These are phyloP conservation scores for Boehmeria nivea DNA, from an alignment of 306 rosid genomes.

Conservation along the genomic window DNA sequence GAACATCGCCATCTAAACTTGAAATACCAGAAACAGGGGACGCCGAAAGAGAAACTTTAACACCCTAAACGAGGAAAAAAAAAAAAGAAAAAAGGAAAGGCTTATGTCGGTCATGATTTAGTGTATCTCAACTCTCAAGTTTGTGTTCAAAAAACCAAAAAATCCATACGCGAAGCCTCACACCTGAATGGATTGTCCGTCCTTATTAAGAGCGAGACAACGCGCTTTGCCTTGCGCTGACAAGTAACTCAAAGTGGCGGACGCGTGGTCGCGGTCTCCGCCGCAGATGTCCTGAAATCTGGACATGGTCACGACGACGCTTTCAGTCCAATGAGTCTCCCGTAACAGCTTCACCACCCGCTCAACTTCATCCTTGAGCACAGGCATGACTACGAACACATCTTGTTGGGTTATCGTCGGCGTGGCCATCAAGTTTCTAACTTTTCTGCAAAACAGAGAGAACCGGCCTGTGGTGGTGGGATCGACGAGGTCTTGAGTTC, in stretches of 20 bases:
- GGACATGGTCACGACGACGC: conserved; percentile 57
- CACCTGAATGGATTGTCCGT: conserved; percentile 58
- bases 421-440: conserved; percentile 34
- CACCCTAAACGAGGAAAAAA: conserved; percentile 46
- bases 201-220: conserved; percentile 41
- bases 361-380: conserved; percentile 69
- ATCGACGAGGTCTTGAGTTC: conserved; percentile 45
- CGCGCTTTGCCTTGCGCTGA: conserved; percentile 60
- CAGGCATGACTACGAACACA: conserved; percentile 32
- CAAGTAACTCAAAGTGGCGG: conserved; percentile 60
- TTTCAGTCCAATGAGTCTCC: conserved; percentile 66
- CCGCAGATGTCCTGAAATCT: conserved; percentile 67
- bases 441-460: conserved; percentile 39
- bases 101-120: no score
- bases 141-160: no score
- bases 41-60: conserved; percentile 60
- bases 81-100: not conserved
- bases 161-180: not conserved
- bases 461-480: conserved; percentile 53
- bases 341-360: conserved; percentile 49
- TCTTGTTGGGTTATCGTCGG: conserved; percentile 33
- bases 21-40: conserved; percentile 47
- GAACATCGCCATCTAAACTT: conserved; percentile 57
- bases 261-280: conserved; percentile 47
- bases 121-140: no score